Evolutionary conservation across 2,329 filamentous ascomycete species (phyloP), one percentile per base, ranked within the genome.

Genomic region (Diaporthe sp.): DNA sequence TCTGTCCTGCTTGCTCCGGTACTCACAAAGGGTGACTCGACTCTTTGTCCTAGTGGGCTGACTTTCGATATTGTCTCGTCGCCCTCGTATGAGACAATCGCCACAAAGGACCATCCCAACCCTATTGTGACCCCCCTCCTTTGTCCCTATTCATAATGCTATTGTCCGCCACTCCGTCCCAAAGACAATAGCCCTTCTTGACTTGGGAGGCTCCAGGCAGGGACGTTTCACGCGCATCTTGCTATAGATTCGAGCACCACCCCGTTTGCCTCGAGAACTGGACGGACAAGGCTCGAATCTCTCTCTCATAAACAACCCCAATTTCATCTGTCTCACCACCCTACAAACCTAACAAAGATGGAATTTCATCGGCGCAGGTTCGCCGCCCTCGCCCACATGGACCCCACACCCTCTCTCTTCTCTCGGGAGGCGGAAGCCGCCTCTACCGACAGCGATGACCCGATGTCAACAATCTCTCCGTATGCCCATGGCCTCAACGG

Each of bases 401-500:
- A 73, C 39, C 58, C 75, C 73, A 58, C 76, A 15, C 76, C 74
- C 25, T 42, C 72, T 65, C 34, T 76, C 4, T 74, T 70, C 51
- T 44, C 60, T 28, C 61, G 75, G 39, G 73, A 53, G 7, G 65
- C 72, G 37, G 75, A 75, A 42, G 67, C 44, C 22, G 37, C 44
- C 20, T 63, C 75, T 47, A 49, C 73, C 51, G 65, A 60, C 9
- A 55, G 68, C 44, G 80, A 82, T 77, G 80, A 83, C 65, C 81
- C 86, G 31, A 85, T 83, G 57, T 85, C 86, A 28, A 90, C 89
- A 28, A 89, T 92, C 75, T 86, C 88, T 20, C 88, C 89, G 25
- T 93, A 87, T 81, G 86, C 88, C 79, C 88, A 87, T 44, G 86
- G 85, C 63, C 86, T 93, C 76, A 89, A 88, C 79, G 91, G 91